Base-by-base conservation (phyloP, 2,329 filamentous ascomycete genomes). In the Arachnomyces sp. region DNA sequence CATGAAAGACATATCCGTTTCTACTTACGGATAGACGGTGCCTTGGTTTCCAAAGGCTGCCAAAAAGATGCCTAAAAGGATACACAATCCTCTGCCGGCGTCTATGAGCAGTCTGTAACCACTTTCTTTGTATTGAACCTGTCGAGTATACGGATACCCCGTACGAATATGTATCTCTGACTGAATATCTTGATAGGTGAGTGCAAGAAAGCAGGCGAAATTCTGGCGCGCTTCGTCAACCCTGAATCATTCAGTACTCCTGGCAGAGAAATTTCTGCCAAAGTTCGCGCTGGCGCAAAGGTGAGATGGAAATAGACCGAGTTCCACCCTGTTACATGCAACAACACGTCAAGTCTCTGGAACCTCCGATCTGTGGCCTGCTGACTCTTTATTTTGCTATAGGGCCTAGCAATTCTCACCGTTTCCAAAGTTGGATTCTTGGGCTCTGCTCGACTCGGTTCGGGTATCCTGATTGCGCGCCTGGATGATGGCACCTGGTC, bases 231-330 rank as follows among this genome's bases (percentile, higher is more conserved):
- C 12, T 93, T 93, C 62, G 75, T 92, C 59, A 86, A 92, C 57
- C 86, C 87, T 14, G 75, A 80, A 54, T 86, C 92, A 67, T 67
- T 86, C 15, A 89, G 92, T 59, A 84, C 85, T 4, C 86, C 86
- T 43, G 86, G 92, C 63, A 92, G 92, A 64, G 79, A 93, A 58
- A 93, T 94, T 52, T 87, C 87, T 38, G 85, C 86, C 4, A 74
- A 78, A 31, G 73, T 93, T 48, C 79, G 93, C 53, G 81, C 82
- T 50, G 85, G 85, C 62, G 87, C 87, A 52, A 90, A 94, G 75
- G 80, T 82, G 36, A 31, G 25, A 28, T 5, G 9, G n/a, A 25
- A 25, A 25, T 5, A 16, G 11, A 14, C 13, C 31, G 21, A 25
- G 9, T 9, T 25, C 5, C 9, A 14, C 13, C 31, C 5, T 5